These are phyloP conservation scores for Castanea mollissima DNA, from an alignment of 306 rosid species.

Conservation along the genomic window DNA sequence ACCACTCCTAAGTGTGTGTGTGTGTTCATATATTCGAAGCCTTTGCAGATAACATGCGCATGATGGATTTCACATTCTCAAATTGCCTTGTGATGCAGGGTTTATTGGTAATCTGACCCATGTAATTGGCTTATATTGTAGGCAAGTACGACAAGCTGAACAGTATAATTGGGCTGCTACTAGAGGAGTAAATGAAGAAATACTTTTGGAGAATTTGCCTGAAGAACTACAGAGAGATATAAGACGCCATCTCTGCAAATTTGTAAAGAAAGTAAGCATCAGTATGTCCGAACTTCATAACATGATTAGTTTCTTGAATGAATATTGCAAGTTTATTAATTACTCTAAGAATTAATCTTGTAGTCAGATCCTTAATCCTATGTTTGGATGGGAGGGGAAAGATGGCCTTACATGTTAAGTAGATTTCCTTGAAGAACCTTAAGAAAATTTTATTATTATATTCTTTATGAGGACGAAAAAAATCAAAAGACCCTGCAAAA, in stretches of 20 bases:
- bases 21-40: neutral
- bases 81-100: neutral
- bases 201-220: slow-evolving; percentile 68
- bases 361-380: too few relatives aligned
- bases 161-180: slow-evolving; percentile 86
- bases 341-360: neutral
- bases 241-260: slow-evolving; percentile 72
- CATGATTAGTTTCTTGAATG: slow-evolving; percentile 14
- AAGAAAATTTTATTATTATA: too few relatives aligned
- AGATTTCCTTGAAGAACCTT: too few relatives aligned
- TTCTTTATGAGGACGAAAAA: too few relatives aligned
- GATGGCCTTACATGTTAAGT: too few relatives aligned
- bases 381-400: too few relatives aligned
- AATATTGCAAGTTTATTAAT: neutral
- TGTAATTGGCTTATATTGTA: slow-evolving; percentile 24
- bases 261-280: slow-evolving; percentile 51
- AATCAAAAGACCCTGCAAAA: too few relatives aligned
- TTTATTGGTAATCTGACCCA: slow-evolving; percentile 5
- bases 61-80: neutral
- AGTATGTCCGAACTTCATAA: neutral
- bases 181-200: slow-evolving; percentile 89
- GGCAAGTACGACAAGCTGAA: slow-evolving; percentile 77
- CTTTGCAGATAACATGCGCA: too few relatives aligned
- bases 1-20: too few relatives aligned
- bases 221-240: slow-evolving; percentile 81